phyloP scores from a whole-genome alignment of 1,139 yeast species.

The Geotrichum siamense region DNA sequence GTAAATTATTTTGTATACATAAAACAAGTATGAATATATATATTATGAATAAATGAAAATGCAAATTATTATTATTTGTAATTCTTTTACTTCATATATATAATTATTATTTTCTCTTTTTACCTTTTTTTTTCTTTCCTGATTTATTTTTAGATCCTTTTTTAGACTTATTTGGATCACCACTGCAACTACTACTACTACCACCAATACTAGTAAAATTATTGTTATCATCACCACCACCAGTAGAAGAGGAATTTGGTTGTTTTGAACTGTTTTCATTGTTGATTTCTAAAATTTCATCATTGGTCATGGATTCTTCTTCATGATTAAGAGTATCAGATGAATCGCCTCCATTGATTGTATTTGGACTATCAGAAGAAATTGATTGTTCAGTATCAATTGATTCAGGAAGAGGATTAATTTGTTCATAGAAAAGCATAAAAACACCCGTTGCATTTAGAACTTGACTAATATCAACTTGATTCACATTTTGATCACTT shows the following conservation, averaged over 20 bases:
- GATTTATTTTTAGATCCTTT: background rate
- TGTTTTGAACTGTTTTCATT: too few relatives aligned
- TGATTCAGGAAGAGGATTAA: too few relatives aligned
- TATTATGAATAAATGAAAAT: background rate
- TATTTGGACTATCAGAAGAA: too few relatives aligned
- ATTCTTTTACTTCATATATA: background rate
- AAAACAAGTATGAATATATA: background rate
- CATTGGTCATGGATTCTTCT: too few relatives aligned
- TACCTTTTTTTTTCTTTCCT: slow-evolving; percentile 1
- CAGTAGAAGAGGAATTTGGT: too few relatives aligned
- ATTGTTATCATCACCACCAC: too few relatives aligned
- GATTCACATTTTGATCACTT: slow-evolving; percentile 79
- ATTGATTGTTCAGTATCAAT: too few relatives aligned
- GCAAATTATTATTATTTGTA: background rate
- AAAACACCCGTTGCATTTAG: slow-evolving; percentile 78
- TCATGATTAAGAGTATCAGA: too few relatives aligned
- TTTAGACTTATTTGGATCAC: slow-evolving; percentile 2
- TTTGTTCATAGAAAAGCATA: slow-evolving; percentile 75
- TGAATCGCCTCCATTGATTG: too few relatives aligned
- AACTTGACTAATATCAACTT: slow-evolving; percentile 74
- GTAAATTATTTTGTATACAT: background rate
- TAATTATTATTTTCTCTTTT: slow-evolving; percentile 3
- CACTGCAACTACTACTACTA: background rate
- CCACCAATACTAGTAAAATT: too few relatives aligned
- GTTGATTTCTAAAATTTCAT: too few relatives aligned